These are phyloP conservation scores for Gliomastix tumulicola DNA, from an alignment of 2,329 filamentous ascomycete species.

Conservation along the genomic window DNA sequence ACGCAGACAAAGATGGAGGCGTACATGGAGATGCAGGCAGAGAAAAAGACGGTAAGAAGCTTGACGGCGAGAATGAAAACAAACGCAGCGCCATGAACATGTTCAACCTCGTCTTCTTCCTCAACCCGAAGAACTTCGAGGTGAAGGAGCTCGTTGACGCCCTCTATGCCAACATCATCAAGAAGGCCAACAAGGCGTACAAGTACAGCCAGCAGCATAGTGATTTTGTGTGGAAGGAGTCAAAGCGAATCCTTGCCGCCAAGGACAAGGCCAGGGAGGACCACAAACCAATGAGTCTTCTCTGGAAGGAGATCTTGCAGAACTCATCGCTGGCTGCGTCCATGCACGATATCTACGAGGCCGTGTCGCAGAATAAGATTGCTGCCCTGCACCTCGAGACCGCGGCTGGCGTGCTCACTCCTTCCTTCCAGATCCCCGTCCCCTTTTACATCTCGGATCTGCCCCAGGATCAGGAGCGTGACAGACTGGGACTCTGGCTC, in stretches of 20 bases:
- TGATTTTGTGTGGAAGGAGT: constrained; percentile 88
- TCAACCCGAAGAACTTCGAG: constrained; percentile 73
- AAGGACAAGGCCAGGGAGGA: constrained; percentile 77
- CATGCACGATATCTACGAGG: constrained; percentile 74
- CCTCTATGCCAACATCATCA: constrained; percentile 81
- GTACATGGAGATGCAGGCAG: constrained; percentile 6
- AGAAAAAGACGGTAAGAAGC: constrained; percentile 25
- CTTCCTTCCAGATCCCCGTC: constrained; percentile 58
- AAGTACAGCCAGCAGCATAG: constrained; percentile 88
- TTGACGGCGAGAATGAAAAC: constrained; percentile 47
- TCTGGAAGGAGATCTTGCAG: constrained; percentile 66
- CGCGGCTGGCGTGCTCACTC: constrained; percentile 47
- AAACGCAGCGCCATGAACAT: constrained; percentile 77
- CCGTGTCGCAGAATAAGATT: constrained; percentile 78
- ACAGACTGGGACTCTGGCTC: constrained; percentile 73
- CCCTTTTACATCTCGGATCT: constrained; percentile 68
- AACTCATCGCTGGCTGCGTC: constrained; percentile 75
- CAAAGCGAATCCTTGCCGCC: constrained; percentile 70
- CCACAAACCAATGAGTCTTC: constrained; percentile 51
- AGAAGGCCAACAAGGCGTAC: constrained; percentile 86
- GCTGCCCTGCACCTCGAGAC: constrained; percentile 74
- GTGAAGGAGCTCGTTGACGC: constrained; percentile 67
- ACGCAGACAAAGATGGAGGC: too few species aligned
- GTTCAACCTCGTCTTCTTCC: constrained; percentile 95
- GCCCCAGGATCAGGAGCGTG: constrained; percentile 53